A percentile compares a stretch with the other conserved stretches of the same genome.
These are phyloP conservation scores for Pythium phragmiticola DNA, from an alignment of 352 stramenopile genomes.

Conservation along the genomic window DNA sequence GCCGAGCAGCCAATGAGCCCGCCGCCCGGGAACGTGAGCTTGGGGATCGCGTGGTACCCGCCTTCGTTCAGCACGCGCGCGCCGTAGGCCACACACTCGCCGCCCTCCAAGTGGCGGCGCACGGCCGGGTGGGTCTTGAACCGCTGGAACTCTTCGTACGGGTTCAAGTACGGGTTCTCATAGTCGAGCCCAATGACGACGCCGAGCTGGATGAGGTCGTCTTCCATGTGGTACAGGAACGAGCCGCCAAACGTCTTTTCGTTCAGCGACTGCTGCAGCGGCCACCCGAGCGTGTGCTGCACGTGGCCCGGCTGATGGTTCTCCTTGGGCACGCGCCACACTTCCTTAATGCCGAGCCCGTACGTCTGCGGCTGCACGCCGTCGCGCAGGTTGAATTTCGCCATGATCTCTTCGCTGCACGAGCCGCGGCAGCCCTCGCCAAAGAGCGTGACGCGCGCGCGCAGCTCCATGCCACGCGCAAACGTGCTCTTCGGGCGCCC, in stretches of 20 bases:
- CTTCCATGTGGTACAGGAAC: conserved; percentile 99
- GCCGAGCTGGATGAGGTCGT: conserved; percentile 94
- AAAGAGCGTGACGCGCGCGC: conserved; percentile 94
- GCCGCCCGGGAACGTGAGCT: conserved; percentile 97
- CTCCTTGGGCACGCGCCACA: conserved; percentile 90
- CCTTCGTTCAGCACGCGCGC: conserved; percentile 93
- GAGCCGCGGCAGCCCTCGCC: conserved; percentile 97
- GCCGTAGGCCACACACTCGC: conserved; percentile 97
- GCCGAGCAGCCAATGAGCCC: conserved; percentile 96
- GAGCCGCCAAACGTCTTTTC: conserved; percentile 97
- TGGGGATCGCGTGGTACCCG: conserved; percentile 97
- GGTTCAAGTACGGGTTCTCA: conserved; percentile 98
- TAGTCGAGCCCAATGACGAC: conserved; percentile 99
- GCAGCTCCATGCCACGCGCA: conserved; percentile 97
- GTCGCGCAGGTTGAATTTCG: conserved; percentile 94
- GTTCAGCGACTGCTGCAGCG: conserved; percentile 89
- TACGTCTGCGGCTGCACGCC: conserved; percentile 95
- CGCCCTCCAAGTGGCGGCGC: conserved; percentile 92
- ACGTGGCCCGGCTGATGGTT: conserved; percentile 94
- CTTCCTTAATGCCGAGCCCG: conserved; percentile 99
- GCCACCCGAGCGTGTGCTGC: conserved; percentile 98
- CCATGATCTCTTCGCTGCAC: conserved; percentile 96
- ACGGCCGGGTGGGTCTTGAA: conserved; percentile 98
- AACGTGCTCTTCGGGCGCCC: conserved; percentile 95
- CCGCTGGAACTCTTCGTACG: conserved; percentile 99